Base-by-base conservation (phyloP, 2,329 filamentous ascomycete species). In the Talaromyces sp. region DNA sequence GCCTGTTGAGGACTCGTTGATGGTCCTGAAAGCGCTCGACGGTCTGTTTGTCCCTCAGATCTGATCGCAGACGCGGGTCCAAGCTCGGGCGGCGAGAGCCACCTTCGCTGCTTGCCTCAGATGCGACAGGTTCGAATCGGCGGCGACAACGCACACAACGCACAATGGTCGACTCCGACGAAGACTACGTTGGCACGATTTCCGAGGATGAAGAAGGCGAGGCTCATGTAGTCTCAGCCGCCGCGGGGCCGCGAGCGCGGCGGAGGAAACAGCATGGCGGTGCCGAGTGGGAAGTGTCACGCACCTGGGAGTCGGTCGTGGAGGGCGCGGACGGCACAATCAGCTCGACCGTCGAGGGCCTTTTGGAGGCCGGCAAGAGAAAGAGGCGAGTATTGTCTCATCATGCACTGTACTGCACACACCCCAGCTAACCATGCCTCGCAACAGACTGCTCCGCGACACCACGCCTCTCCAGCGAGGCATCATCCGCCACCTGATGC, bases 391-490 rank as follows among this genome's bases (percentile, higher is more conserved):
- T 9, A 17, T 28, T 5, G 15, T 47, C 44, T 13, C 44, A 11
- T 25, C 19, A 17, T n/a, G 25, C 10, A n/a, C 36, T 39, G 17
- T 13, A 36, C 33, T 15, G 13, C 33, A 36, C 15, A 36, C 33
- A 22, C 4, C 5, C 13, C 13, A 17, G 36, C 36, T 39, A 39
- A 39, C 44, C 44, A 47, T 47, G 22, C 19, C 19, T 22, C 25
- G 44, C n/a, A 47, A 42, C 78, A 91, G 93, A 68, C 80, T 98
- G 64, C 82, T 96, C 64, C 90, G 92, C 75, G 95, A 99, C 74
- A 98, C 95, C 30, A 98, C 93, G 55, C 95, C 95, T 13, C 81
- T 99, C 59, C 95, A 99, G 77, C 86, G 95, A 68, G 95, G 95
- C 64, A 99, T 99, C 70, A 99, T 99, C 76, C 88, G 95, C n/a